Base-by-base conservation (phyloP, 345 rosid genomes). In the Populus deltoides region DNA sequence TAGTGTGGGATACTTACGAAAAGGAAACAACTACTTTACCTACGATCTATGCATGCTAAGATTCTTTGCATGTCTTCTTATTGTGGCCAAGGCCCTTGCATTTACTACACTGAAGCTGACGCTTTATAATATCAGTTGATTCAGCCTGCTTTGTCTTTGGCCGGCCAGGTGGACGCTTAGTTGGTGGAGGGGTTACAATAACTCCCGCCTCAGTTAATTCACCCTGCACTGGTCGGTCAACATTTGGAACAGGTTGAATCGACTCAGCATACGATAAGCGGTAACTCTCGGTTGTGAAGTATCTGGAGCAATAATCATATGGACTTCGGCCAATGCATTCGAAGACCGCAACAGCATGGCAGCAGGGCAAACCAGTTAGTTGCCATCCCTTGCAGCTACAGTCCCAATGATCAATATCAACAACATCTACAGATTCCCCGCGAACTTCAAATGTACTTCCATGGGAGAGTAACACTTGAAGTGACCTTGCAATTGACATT, bases 1-100 rank as follows among this genome's bases (percentile, higher is more conserved):
- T 47, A 78, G 36, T 41, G 77, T 31, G 74, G 51, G 43, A 81
- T 71, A 82, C 17, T 49, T 75, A 51, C 31, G 51, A 82, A 80
- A 75, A 78, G 36, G 49, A 72, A 43, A 29, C 82, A 68, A 75
- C 81, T 85, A 82, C 82, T 70, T 76, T 51, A 77, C 81, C 79
- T 71, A 62, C 80, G 45, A 77, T 47, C 62, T 53, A 53, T 22
- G 63, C 33, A 76, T 7, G 47, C 88, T 85, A 83, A 41, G 85
- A 67, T 73, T 79, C 90, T 88, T 85, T 91, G 92, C 98, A 94
- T 3, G 98, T 94, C 82, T 90, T 90, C 87, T 93, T 93, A 82
- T 95, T 95, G 84, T 95, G 99, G 73, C 98, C 99, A 67, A 93
- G 87, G 35, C 99, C 97, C 87, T 95, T 95, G 91, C 99, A 95